Evolutionary conservation across 2,329 filamentous ascomycete genomes (phyloP), one percentile per base, ranked within the genome.

Genomic region (Ophiostoma tasmaniense): DNA sequence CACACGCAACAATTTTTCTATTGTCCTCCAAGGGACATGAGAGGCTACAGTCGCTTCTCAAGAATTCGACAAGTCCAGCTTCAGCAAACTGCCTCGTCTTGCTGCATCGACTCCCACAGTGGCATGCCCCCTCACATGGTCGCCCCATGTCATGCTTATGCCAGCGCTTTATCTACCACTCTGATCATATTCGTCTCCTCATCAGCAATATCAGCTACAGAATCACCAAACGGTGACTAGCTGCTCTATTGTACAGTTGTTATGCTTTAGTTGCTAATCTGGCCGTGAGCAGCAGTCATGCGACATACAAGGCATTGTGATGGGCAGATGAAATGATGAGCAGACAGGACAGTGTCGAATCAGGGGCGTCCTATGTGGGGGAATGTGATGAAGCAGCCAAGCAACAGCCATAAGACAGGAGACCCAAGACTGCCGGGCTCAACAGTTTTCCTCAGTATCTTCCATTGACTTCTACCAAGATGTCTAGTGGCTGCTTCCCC

Each of bases 1-100:
- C 67, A 85, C 83, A 30, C 87, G 93, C 76, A 99, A 99, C 79
- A 98, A 99, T 76, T 99, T 98, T 78, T 88, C 90, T 17, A 88
- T 98, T 73, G 85, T 92, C 20, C 77, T 97, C 71, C 81, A 79
- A 66, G 74, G 71, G 69, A 64, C 67, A n/a, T 68, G 65, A 52
- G 50, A 25, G 11, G 28, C 42, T 17, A 25, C 25, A n/a, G 10
- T 17, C 42, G 25, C 50, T 17, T 7, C 3, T 45, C 22, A 11
- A 45, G 45, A 4, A 55, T 4, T 55, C 5, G 37, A 39, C 42
- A 20, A 45, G 42, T 45, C 50, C n/a, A 6, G 5, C 45, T 50
- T n/a, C n/a, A n/a, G 20, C 20, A 22, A 50, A 22, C 10, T 50
- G 17, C 17, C 45, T 50, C 45, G 33, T 33, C 3, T 33, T 33